A percentile compares a stretch with the other conserved stretches of the same genome.
These are phyloP conservation scores for Eutrema yunnanense DNA, from an alignment of 345 rosid species.

Conservation along the genomic window DNA sequence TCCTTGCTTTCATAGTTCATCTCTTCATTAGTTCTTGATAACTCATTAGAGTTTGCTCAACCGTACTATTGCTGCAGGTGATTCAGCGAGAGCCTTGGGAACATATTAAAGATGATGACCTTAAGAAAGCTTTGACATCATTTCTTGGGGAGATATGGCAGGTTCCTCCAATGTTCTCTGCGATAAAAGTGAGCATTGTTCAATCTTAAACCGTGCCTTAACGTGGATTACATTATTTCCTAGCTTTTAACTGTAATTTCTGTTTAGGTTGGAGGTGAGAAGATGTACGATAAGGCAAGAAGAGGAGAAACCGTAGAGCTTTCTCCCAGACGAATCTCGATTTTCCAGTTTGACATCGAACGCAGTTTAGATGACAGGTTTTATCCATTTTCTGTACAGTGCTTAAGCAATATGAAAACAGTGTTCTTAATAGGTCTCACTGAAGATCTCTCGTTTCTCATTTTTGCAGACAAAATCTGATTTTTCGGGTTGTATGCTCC, in stretches of 20 bases:
- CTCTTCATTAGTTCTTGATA: background rate
- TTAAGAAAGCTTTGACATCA: conserved; percentile 67
- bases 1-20: background rate
- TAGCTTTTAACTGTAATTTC: background rate
- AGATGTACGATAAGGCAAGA: conserved; percentile 96
- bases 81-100: conserved; percentile 97
- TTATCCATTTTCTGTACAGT: background rate
- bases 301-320: conserved; percentile 89
- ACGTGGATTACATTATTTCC: background rate
- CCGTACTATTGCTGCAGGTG: conserved; percentile 43
- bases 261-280: conserved; percentile 86
- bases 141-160: conserved; percentile 97
- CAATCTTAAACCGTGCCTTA: background rate
- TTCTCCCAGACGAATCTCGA: conserved; percentile 80
- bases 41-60: background rate
- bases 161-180: conserved; percentile 99
- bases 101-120: conserved; percentile 77
- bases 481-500: conserved; percentile 79
- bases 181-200: conserved; percentile 74
- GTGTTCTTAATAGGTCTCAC: background rate
- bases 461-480: conserved; percentile 75
- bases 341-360: conserved; percentile 76
- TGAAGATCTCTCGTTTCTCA: background rate
- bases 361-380: conserved; percentile 92
- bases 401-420: background rate